These are phyloP conservation scores for Magnusiomyces ingens DNA, from an alignment of 1,139 yeast genomes.

Conservation along the genomic window DNA sequence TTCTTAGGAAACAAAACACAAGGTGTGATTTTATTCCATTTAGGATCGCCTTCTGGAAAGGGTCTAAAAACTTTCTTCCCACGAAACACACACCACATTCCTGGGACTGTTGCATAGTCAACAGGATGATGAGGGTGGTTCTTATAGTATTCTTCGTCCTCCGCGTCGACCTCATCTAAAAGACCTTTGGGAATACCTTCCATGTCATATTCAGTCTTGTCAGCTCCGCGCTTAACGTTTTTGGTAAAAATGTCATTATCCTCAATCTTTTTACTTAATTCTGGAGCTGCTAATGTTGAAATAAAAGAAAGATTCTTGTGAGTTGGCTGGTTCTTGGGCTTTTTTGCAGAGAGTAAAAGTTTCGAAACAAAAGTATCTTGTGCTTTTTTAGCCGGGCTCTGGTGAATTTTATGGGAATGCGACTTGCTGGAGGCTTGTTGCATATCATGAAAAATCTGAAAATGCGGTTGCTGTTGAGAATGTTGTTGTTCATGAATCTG, in stretches of 20 bases:
- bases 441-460: too few relatives aligned
- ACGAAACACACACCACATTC: constrained; percentile 37
- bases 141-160: background rate
- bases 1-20: constrained; percentile 19
- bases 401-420: too few relatives aligned
- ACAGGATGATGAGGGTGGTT: background rate
- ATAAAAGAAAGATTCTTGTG: background rate
- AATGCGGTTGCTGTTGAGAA: too few relatives aligned
- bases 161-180: background rate
- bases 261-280: background rate
- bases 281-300: background rate
- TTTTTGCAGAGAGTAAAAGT: too few relatives aligned
- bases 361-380: too few relatives aligned
- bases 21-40: background rate
- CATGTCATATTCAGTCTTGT: background rate
- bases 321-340: too few relatives aligned
- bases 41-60: constrained; percentile 26
- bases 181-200: background rate
- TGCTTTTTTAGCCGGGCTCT: too few relatives aligned
- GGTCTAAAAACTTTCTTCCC: constrained; percentile 36
- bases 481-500: too few relatives aligned
- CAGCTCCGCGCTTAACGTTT: background rate
- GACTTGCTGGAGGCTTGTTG: too few relatives aligned
- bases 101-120: constrained; percentile 21
- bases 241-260: background rate